Base-by-base conservation (phyloP, 305 asterid genomes). In the Andrographis paniculata region DNA sequence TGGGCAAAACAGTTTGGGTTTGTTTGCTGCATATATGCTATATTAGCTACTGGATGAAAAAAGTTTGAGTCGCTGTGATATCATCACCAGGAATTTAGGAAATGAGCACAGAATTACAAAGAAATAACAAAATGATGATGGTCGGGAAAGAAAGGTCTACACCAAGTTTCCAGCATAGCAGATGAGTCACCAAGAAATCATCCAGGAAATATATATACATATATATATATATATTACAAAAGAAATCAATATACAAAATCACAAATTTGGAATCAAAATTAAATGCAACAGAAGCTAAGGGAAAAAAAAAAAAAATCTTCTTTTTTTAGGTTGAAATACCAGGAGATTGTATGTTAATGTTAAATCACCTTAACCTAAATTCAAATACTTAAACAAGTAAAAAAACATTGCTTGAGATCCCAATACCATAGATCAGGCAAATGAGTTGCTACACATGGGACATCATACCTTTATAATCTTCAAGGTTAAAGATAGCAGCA, bases 391-490 rank as follows among this genome's bases (percentile, higher is more conserved):
- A n/a, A n/a, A n/a, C n/a, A n/a, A n/a, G n/a, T n/a, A n/a, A n/a
- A n/a, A n/a, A n/a, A n/a, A n/a, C n/a, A n/a, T n/a, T n/a, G n/a
- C n/a, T n/a, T n/a, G n/a, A n/a, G n/a, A n/a, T n/a, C n/a, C n/a
- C n/a, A 24, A 24, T 24, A 24, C 30, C 30, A 24, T 3, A n/a
- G n/a, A n/a, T n/a, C n/a, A n/a, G n/a, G n/a, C n/a, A n/a, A n/a
- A n/a, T n/a, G n/a, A n/a, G n/a, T n/a, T n/a, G n/a, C n/a, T n/a
- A n/a, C n/a, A n/a, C n/a, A n/a, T n/a, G n/a, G n/a, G n/a, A n/a
- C n/a, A n/a, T 45, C 59, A 50, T 79, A 87, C 99, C 99, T 82
- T 79, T 87, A 72, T 81, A 87, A 65, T 92, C 97, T 68, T 87
- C 99, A 39, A 92, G 84, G 71, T 84, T 92, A 53, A 87, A 92